Evolutionary conservation across 441 rosid species (phyloP).

Genomic region (Hura crepitans): DNA sequence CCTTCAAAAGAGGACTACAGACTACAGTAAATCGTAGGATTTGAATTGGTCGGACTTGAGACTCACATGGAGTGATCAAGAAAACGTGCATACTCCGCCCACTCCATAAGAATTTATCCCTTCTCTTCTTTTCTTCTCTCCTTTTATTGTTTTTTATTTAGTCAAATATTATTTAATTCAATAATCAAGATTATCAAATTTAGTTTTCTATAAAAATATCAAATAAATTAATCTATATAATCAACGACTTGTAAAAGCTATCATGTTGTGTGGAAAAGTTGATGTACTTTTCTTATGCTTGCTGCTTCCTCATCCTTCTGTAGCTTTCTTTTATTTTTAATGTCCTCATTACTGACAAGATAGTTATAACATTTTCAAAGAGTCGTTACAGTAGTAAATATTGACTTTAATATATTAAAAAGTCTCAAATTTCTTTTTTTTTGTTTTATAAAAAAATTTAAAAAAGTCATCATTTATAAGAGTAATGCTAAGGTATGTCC

Average conservation of each 20-base stretch:
- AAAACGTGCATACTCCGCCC: conserved; percentile 28
- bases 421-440: too few species aligned
- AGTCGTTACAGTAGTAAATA: too few species aligned
- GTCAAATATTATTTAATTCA: too few species aligned
- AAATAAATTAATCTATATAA: neutral
- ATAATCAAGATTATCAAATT: neutral
- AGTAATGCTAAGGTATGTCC: too few species aligned
- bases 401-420: too few species aligned
- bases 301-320: neutral
- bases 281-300: conserved; percentile 5
- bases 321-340: neutral
- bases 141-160: too few species aligned
- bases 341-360: too few species aligned
- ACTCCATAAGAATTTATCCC: conserved; percentile 26
- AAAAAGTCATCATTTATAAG: too few species aligned
- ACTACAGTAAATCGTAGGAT: neutral
- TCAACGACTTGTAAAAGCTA: conserved; percentile 10
- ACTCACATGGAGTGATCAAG: conserved; percentile 27
- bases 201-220: neutral
- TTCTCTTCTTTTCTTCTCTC: too few species aligned
- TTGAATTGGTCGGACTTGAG: conserved; percentile 34
- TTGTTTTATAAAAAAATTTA: too few species aligned
- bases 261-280: neutral
- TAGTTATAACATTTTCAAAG: too few species aligned
- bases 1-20: conserved; percentile 28